Base-by-base conservation (phyloP, 2,329 filamentous ascomycete species). In the Aotearoamyces nothofagi region DNA sequence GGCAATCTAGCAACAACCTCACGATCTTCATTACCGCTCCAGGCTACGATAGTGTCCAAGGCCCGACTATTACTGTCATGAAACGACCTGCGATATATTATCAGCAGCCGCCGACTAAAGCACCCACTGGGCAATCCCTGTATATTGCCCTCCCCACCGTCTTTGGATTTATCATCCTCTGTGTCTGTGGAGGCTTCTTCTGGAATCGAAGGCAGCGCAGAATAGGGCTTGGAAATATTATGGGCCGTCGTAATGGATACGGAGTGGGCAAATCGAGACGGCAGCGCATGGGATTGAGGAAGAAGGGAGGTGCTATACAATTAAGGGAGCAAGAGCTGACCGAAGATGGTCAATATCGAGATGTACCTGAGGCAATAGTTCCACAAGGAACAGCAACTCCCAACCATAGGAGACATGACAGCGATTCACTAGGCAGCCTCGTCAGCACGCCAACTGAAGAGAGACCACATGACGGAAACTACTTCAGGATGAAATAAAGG, bases 171-270 rank as follows among this genome's bases (percentile, higher is more conserved):
- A 35, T 46, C 12, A 5, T 41, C 4, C 22, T 46, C 10, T 40
- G 37, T 10, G 20, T 47, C n/a, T 24, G 31, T 4, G 45, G 44
- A 2, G 39, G 35, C 2, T 44, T 25, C 24, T 36, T 38, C 24
- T 33, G 37, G 17, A 47, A 49, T 26, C 35, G 39, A n/a, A 42
- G 43, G n/a, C 33, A 32, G 5, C 33, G 41, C 14, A 37, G 28
- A 5, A 47, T 46, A 23, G 45, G 43, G 9, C 32, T 48, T 19
- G 44, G 46, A 6, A 48, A 43, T 34, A 33, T 46, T 3, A 47
- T 48, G 44, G 42, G 46, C 14, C 34, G 45, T 11, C 26, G 39
- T 6, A 39, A 32, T 4, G 44, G 44, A 22, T 49, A 49, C 25
- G 43, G 44, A n/a, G 35, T 35, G 15, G 32, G 43, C 2, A 42